Evolutionary conservation across 2,329 filamentous ascomycete genomes (phyloP), one percentile per base, ranked within the genome.

Genomic region (Plenodomus tracheiphilus): DNA sequence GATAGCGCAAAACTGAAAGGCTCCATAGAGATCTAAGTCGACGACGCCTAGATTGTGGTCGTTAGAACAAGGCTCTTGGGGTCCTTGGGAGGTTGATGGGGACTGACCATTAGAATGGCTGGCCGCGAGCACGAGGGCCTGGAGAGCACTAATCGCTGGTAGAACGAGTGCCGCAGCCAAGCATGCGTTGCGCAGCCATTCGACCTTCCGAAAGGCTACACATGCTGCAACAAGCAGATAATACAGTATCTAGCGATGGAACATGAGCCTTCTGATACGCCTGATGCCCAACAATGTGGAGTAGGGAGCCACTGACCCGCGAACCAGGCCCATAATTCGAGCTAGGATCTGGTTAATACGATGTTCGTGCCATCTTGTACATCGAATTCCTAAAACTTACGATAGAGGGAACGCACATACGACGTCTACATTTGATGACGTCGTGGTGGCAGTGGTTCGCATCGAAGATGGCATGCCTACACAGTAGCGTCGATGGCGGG

Each of bases 1-100:
- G 32, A 88, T 84, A 0, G 85, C 78, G 49, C 85, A 88, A 0
- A 87, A 65, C 55, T 88, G 85, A 53, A 88, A 86, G 8, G 84
- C 84, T 1, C 85, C 85, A 47, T 81, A 88, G 3, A 88, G 74
- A 56, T 88, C 85, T 79, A 88, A 82, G 59, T 88, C 85, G 13
- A 87, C 79, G 13, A 82, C 85, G 43, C 74, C 84, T 86, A 49
- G 47, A 30, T 25, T 25, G 21, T 34, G 45, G 40, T 18, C 20
- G 46, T 58, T 49, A 59, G 51, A 37, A 43, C 36, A 37, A 28
- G 51, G 17, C 22, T 37, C 43, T 54, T 48, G 35, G 36, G 20
- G 22, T 34, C 48, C 39, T 51, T 49, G 43, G 51, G 37, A 4
- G 19, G 40, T 11, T 39, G n/a, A 28, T 10, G 17, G 13, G 15